Percentiles rank a stretch among this genome's conserved stretches.
Evolutionary conservation across 495 filamentous ascomycete species (phyloP).

Genomic region (Aspergillus saccharolyticus): DNA sequence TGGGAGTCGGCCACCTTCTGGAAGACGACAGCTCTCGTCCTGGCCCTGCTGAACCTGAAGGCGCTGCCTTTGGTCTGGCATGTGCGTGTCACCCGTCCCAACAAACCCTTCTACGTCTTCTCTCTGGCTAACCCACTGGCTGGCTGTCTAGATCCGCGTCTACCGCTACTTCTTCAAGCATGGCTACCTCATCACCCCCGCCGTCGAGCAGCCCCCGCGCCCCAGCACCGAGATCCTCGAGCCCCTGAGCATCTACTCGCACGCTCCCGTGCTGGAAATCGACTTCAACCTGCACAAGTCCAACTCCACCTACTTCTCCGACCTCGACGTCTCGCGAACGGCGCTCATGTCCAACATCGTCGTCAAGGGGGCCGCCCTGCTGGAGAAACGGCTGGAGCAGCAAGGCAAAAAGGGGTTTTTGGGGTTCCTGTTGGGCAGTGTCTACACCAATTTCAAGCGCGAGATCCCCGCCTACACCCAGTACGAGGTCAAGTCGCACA

Average conservation of each 20-base stretch:
- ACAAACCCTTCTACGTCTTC: background rate
- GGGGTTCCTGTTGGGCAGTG: slow-evolving; percentile 62
- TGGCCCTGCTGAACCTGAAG: slow-evolving; percentile 50
- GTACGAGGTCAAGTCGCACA: slow-evolving; percentile 70
- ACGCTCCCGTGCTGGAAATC: slow-evolving; percentile 57
- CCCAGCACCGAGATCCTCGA: slow-evolving; percentile 33
- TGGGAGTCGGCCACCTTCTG: slow-evolving; percentile 29
- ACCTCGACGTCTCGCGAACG: slow-evolving; percentile 69
- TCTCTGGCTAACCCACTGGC: background rate
- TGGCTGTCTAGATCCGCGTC: slow-evolving; percentile 13
- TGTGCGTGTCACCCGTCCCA: slow-evolving; percentile 28
- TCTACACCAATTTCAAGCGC: slow-evolving; percentile 61
- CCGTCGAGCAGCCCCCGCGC: slow-evolving; percentile 13
- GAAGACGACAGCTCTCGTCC: slow-evolving; percentile 38
- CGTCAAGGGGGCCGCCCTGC: slow-evolving; percentile 42
- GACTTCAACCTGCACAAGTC: slow-evolving; percentile 85
- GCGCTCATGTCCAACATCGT: slow-evolving; percentile 50
- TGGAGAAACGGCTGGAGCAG: slow-evolving; percentile 20
- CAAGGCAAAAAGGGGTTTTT: slow-evolving; percentile 33
- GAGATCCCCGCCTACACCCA: slow-evolving; percentile 64
- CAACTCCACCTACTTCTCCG: slow-evolving; percentile 80
- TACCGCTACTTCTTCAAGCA: slow-evolving; percentile 24
- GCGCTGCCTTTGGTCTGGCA: slow-evolving; percentile 50
- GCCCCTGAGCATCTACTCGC: slow-evolving; percentile 43
- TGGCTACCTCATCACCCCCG: slow-evolving; percentile 21